These are phyloP conservation scores for Neonothopanus nambi DNA, from an alignment of 1,284 basidiomycete genomes.

Conservation along the genomic window DNA sequence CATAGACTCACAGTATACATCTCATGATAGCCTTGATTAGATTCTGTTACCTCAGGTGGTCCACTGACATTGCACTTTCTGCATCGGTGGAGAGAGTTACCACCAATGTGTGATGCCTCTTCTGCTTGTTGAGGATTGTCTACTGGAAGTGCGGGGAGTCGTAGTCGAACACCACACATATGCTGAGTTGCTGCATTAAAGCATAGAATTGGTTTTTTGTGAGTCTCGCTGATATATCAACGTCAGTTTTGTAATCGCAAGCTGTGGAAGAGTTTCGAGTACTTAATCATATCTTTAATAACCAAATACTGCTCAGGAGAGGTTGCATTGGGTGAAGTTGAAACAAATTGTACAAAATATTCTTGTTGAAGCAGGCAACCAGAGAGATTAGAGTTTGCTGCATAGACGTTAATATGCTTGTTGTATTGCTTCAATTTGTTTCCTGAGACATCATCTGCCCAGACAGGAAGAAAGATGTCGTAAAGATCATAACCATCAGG, in stretches of 20 bases:
- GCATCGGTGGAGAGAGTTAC: slow-evolving; percentile 25
- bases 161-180: slow-evolving; percentile 27
- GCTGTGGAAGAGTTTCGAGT: not conserved
- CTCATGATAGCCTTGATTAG: slow-evolving; percentile 28
- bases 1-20: slow-evolving; percentile 24
- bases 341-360: slow-evolving; percentile 22
- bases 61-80: slow-evolving; percentile 27
- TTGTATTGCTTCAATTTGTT: slow-evolving; percentile 27
- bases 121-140: slow-evolving; percentile 40
- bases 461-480: slow-evolving; percentile 19
- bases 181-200: slow-evolving; percentile 20
- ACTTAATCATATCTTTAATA: slow-evolving; percentile 26
- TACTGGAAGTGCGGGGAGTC: slow-evolving; percentile 28
- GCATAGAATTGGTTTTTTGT: not conserved
- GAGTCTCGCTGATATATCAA: not conserved
- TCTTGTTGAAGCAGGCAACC: slow-evolving; percentile 21
- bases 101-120: slow-evolving; percentile 26
- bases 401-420: slow-evolving; percentile 27
- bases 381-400: slow-evolving; percentile 7
- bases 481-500: slow-evolving; percentile 17
- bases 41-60: slow-evolving; percentile 22
- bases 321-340: slow-evolving; percentile 31
- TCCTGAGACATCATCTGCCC: slow-evolving; percentile 24
- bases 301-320: slow-evolving; percentile 31
- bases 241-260: not conserved